Percentiles rank a stretch among this genome's conserved stretches.
phyloP scores from a whole-genome alignment of 805 yeast genomes.

The Candida odintsovae region DNA sequence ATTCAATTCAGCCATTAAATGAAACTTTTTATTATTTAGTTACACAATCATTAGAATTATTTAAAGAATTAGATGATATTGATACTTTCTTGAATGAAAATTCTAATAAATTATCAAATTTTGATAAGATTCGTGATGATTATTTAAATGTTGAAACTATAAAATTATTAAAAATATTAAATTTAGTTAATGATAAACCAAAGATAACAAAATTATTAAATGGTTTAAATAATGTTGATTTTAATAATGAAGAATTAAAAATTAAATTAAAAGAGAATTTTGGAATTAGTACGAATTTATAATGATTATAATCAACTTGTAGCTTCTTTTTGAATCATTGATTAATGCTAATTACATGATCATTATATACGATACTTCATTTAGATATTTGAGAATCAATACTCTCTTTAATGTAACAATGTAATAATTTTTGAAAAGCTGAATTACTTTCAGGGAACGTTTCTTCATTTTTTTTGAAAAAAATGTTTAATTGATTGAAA shows the following conservation, averaged over 20 bases:
- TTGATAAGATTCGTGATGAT: conserved; percentile 29
- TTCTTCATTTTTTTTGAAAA: conserved; percentile 9
- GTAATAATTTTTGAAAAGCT: conserved; percentile 13
- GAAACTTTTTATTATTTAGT: conserved; percentile 42
- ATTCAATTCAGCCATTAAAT: conserved; percentile 37
- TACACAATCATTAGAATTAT: conserved; percentile 33
- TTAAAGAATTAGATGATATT: conserved; percentile 10
- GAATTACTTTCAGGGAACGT: conserved; percentile 11
- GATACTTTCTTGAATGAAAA: conserved; percentile 1
- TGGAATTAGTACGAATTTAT: conserved; percentile 6
- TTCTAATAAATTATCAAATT: conserved; percentile 13
- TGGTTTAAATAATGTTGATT: conserved; percentile 17
- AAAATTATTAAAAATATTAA: conserved; percentile 25
- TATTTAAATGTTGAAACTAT: conserved; percentile 35
- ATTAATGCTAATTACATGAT: too few species aligned
- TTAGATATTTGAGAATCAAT: not conserved
- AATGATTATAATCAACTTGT: not conserved
- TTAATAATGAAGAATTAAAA: conserved; percentile 14
- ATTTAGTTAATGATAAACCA: conserved; percentile 17
- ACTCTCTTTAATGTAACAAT: conserved; percentile 4
- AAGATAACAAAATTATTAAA: conserved; percentile 18
- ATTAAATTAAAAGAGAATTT: conserved; percentile 15
- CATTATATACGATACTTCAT: too few species aligned
- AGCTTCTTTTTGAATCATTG: too few species aligned
- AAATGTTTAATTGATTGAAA: conserved; percentile 8